These are phyloP conservation scores for Silene conica DNA, from an alignment of 148 eudicot species.

Conservation along the genomic window DNA sequence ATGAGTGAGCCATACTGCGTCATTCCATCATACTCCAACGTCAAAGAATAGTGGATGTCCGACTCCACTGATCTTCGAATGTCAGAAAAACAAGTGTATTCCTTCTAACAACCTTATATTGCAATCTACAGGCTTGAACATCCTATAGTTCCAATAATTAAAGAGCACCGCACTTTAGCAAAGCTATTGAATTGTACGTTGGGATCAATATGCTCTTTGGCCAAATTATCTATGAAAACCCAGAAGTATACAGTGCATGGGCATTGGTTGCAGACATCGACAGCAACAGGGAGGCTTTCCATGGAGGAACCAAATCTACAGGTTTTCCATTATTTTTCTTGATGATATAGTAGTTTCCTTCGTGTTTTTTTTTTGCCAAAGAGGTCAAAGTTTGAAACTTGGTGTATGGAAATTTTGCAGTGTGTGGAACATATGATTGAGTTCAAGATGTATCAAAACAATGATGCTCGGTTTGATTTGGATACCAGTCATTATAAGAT, in stretches of 20 bases:
- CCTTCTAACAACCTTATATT: neutral
- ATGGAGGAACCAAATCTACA: constrained; percentile 99
- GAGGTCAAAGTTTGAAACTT: neutral
- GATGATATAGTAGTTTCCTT: constrained; percentile 5
- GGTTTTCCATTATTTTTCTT: constrained; percentile 36
- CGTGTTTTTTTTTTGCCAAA: neutral
- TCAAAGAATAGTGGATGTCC: neutral
- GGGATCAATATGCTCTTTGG: constrained; percentile 85
- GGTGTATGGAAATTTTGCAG: constrained; percentile 34
- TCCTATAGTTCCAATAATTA: constrained; percentile 88
- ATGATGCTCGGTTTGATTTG: constrained; percentile 36
- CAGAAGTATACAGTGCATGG: constrained; percentile 87
- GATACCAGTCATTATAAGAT: constrained; percentile 36
- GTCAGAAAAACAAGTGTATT: neutral
- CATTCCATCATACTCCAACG: neutral
- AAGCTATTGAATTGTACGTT: constrained; percentile 81
- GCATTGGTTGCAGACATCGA: constrained; percentile 98
- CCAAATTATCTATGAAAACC: constrained; percentile 71
- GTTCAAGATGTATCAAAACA: constrained; percentile 43
- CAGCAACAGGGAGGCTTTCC: constrained; percentile 94
- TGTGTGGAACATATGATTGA: constrained; percentile 94
- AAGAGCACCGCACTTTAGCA: constrained; percentile 92
- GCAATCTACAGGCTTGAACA: constrained; percentile 70
- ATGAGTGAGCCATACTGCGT: neutral
- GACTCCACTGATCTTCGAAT: neutral